Evolutionary conservation across 2,329 filamentous ascomycete species (phyloP).

Genomic region (Byssochlamys sp.): DNA sequence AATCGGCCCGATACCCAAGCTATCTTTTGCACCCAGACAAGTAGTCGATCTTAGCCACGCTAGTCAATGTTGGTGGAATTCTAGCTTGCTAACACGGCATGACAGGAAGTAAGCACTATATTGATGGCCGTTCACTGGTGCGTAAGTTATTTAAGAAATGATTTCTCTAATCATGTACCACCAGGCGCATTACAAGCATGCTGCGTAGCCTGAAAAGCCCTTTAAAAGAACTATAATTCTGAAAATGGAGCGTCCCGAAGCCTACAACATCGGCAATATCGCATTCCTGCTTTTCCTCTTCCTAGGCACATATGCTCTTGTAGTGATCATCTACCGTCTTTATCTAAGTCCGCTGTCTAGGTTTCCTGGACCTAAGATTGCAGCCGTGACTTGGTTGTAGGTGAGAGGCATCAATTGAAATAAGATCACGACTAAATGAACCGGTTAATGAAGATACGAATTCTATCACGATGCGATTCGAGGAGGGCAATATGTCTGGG

Average conservation of each 20-base stretch:
- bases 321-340: neutral
- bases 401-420: neutral
- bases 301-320: neutral
- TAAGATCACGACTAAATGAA: neutral
- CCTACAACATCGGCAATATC: neutral
- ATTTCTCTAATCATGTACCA: neutral
- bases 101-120: neutral
- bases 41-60: neutral
- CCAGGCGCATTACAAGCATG: too few relatives aligned
- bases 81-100: neutral
- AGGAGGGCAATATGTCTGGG: constrained; percentile 9
- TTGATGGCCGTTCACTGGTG: neutral
- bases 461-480: constrained; percentile 13
- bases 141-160: neutral
- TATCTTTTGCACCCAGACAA: neutral
- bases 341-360: neutral
- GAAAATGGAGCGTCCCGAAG: neutral
- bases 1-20: neutral
- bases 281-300: neutral
- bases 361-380: neutral
- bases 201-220: too few relatives aligned
- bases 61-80: neutral
- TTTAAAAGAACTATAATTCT: too few relatives aligned
- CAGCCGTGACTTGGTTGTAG: neutral
- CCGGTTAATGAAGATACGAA: constrained; percentile 4